Evolutionary conservation across 1,284 basidiomycete species (phyloP).

Genomic region (Austropuccinia psidii): DNA sequence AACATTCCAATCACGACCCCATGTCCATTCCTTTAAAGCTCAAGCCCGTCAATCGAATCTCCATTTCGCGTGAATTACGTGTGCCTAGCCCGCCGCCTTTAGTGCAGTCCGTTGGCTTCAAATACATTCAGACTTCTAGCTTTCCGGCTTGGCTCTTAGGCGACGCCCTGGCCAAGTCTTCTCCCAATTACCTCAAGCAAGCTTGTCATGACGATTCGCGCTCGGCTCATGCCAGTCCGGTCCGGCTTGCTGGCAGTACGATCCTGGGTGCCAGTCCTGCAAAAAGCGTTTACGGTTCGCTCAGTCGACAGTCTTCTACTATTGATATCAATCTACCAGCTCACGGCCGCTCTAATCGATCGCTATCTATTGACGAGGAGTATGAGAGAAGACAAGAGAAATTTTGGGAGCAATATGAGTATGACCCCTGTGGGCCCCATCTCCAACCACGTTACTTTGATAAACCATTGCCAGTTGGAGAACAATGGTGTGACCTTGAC

Average conservation of each 20-base stretch:
- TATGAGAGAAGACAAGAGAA: slow-evolving; percentile 4
- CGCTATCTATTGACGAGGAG: slow-evolving; percentile 1
- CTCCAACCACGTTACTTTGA: slow-evolving; percentile 20
- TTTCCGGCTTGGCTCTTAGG: slow-evolving; percentile 8
- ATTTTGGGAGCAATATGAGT: slow-evolving; percentile 22
- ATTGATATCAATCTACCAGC: not conserved
- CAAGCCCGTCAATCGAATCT: not conserved
- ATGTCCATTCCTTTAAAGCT: not conserved
- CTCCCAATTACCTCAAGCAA: not conserved
- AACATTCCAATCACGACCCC: no score
- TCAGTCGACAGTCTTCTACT: slow-evolving; percentile 1
- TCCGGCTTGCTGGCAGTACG: not conserved
- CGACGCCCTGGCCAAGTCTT: slow-evolving; percentile 4
- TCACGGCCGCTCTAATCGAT: not conserved
- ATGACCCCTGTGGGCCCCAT: slow-evolving; percentile 12
- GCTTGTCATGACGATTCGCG: not conserved
- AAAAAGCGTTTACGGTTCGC: not conserved
- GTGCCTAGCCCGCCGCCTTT: slow-evolving; percentile 1
- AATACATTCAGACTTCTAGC: not conserved
- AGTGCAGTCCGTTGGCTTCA: not conserved
- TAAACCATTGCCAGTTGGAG: not conserved
- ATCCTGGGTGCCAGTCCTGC: not conserved
- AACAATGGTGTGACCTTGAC: slow-evolving; percentile 17
- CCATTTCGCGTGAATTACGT: slow-evolving; percentile 1
- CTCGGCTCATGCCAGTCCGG: not conserved